Evolutionary conservation across 2,329 filamentous ascomycete genomes (phyloP).

Genomic region (Fonsecaea pugnacius): DNA sequence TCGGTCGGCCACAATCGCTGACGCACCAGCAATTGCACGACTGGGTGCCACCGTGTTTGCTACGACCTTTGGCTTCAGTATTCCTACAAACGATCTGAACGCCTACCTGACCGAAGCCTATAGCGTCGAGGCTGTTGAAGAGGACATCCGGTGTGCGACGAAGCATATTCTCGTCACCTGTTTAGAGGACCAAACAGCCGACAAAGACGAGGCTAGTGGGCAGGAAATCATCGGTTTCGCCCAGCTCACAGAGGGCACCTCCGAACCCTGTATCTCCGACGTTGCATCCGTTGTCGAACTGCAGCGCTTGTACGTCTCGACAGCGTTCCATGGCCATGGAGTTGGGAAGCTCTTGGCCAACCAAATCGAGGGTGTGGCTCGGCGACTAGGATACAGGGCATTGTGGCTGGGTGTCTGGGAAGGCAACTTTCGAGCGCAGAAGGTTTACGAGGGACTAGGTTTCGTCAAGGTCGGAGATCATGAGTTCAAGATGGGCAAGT

Average conservation of each 20-base stretch:
- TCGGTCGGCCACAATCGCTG: conserved; percentile 23
- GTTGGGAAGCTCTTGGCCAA: conserved; percentile 25
- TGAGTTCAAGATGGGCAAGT: conserved; percentile 35
- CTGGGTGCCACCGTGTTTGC: conserved; percentile 32
- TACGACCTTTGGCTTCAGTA: conserved; percentile 33
- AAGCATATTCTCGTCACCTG: conserved; percentile 32
- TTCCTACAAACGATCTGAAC: conserved; percentile 30
- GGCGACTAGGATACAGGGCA: conserved; percentile 20
- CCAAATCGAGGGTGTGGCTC: conserved; percentile 22
- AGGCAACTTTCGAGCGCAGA: conserved; percentile 34
- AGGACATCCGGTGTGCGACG: conserved; percentile 20
- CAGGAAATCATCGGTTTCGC: conserved; percentile 30
- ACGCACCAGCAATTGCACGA: conserved; percentile 29
- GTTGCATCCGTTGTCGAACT: conserved; percentile 26
- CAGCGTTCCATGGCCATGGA: conserved; percentile 26
- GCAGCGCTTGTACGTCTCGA: conserved; percentile 32
- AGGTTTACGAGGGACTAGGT: conserved; percentile 31
- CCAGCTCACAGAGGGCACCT: conserved; percentile 31
- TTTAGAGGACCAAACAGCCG: not conserved
- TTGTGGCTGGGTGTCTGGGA: conserved; percentile 36
- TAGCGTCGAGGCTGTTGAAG: conserved; percentile 26
- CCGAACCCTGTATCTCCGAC: conserved; percentile 31
- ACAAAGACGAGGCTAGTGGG: not conserved
- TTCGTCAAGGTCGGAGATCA: conserved; percentile 31
- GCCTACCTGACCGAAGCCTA: conserved; percentile 31